A percentile compares a stretch with the other conserved stretches of the same genome.
phyloP scores from a whole-genome alignment of 148 eudicot genomes.

The Amaranthus palmeri region DNA sequence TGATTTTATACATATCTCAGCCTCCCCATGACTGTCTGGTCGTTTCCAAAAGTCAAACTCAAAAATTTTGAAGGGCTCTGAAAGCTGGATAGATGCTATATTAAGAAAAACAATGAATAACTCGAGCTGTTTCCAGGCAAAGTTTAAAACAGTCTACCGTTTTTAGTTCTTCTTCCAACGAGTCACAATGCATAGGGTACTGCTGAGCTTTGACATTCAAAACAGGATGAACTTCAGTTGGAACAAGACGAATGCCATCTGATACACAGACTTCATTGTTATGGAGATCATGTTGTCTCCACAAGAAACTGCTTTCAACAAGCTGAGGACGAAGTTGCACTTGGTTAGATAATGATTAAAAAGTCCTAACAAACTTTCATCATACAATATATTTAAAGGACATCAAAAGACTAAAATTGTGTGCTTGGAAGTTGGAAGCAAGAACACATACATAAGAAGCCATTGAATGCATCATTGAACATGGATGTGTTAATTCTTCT shows the following conservation, averaged over 20 bases:
- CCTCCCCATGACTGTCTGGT: slow-evolving; percentile 71
- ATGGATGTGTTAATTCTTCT: no score
- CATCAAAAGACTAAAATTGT: not conserved
- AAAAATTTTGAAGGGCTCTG: slow-evolving; percentile 94
- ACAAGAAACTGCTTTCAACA: slow-evolving; percentile 62
- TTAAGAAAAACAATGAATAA: slow-evolving; percentile 25
- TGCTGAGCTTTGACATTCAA: slow-evolving; percentile 53
- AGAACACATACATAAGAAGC: no score
- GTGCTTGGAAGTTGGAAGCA: no score
- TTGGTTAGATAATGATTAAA: slow-evolving; percentile 7
- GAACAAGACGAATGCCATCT: slow-evolving; percentile 64
- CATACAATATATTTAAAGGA: not conserved
- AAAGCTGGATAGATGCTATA: slow-evolving; percentile 57
- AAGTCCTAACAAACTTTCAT: not conserved
- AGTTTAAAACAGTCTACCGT: slow-evolving; percentile 38
- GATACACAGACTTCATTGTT: slow-evolving; percentile 44
- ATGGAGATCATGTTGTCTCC: slow-evolving; percentile 71
- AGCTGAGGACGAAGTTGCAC: slow-evolving; percentile 40
- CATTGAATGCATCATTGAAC: no score
- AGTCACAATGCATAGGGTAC: slow-evolving; percentile 77
- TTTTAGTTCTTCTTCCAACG: slow-evolving; percentile 59
- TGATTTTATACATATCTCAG: slow-evolving; percentile 51
- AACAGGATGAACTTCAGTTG: slow-evolving; percentile 35
- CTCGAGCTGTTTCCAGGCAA: not conserved
- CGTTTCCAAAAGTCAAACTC: slow-evolving; percentile 92